phyloP scores from a whole-genome alignment of 176 grass and related monocot species.

The Oryza brachyantha region DNA sequence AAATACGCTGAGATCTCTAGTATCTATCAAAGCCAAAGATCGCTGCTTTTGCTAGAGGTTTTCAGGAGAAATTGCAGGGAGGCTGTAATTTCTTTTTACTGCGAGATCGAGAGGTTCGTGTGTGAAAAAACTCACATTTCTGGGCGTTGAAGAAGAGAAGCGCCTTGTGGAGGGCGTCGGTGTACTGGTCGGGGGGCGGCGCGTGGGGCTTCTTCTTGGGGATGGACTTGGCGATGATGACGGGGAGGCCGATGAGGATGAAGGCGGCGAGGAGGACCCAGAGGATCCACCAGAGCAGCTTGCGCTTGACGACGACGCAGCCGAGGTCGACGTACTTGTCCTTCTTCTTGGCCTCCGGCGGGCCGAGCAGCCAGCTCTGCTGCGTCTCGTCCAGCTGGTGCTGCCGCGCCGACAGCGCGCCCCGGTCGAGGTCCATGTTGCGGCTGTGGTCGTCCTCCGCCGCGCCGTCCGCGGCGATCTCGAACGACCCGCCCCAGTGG shows the following conservation, averaged over 20 bases:
- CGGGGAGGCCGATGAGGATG: conserved; percentile 71
- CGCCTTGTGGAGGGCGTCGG: conserved; percentile 81
- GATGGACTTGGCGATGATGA: conserved; percentile 88
- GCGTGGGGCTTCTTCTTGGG: conserved; percentile 68
- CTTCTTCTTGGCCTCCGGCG: conserved; percentile 87
- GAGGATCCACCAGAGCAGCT: conserved; percentile 72
- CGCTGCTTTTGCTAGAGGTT: background rate
- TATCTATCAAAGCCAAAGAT: background rate
- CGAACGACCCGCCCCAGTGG: conserved; percentile 90
- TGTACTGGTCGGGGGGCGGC: conserved; percentile 65
- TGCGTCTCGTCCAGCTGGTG: conserved; percentile 90
- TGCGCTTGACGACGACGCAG: conserved; percentile 77
- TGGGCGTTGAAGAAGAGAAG: conserved; percentile 98
- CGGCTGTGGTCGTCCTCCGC: conserved; percentile 81
- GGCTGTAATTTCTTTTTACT: too few relatives aligned
- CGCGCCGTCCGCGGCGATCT: conserved; percentile 49
- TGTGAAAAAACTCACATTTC: conserved; percentile 49
- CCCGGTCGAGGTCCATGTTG: conserved; percentile 76
- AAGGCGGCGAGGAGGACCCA: conserved; percentile 58
- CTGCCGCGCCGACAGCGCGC: conserved; percentile 55
- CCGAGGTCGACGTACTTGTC: conserved; percentile 91
- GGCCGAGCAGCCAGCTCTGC: conserved; percentile 90
- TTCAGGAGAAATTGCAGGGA: background rate
- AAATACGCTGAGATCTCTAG: background rate
- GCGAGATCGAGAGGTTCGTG: too few relatives aligned